Evolutionary conservation across 176 grass and related monocot species (phyloP), one percentile per base, ranked within the genome.

Genomic region (Carex pumila): DNA sequence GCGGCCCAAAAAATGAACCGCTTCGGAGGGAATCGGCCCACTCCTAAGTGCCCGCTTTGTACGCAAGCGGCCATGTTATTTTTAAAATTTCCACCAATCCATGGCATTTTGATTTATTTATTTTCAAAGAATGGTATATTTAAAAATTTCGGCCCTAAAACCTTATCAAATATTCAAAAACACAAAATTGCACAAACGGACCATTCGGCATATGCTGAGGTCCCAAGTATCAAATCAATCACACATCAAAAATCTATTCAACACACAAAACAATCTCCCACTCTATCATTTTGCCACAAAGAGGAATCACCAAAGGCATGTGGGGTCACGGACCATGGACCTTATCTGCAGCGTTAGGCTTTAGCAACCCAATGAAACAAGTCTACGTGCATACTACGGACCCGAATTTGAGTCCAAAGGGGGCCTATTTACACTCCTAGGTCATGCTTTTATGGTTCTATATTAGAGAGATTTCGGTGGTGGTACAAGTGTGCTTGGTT

Each of bases 161-260:
- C 12, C 7, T 2, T 63, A 58, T 58, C 1, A 58, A 58, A 58
- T 0, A 58, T 17, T 58, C 13, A n/a, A 18, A 58, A 1, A 59
- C 6, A 59, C 17, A 49, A 59, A 59, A 59, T 59, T 18, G 15
- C 17, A 59, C 56, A 59, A 59, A 59, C 15, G 6, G 56, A 15
- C 56, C 12, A n/a, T 59, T 6, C 1, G 56, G 56, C 15, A 59
- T 1, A 59, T n/a, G 56, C 2, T 59, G 3, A 47, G 69, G 7
- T 73, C 2, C 2, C 43, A 52, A 49, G 11, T 13, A 21, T 73
- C 41, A 49, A 73, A 73, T 62, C 55, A 61, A 65, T 65, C 36
- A 65, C 36, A 29, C 79, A 63, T 81, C 79, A 81, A 64, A 80
- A 49, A 65, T 65, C 79, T 63, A 30, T 13, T 81, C 59, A 81